Percentiles rank a stretch among this genome's conserved stretches.
Evolutionary conservation across 768 basidiomycete genomes (phyloP).

Genomic region (Auricularia sp.): DNA sequence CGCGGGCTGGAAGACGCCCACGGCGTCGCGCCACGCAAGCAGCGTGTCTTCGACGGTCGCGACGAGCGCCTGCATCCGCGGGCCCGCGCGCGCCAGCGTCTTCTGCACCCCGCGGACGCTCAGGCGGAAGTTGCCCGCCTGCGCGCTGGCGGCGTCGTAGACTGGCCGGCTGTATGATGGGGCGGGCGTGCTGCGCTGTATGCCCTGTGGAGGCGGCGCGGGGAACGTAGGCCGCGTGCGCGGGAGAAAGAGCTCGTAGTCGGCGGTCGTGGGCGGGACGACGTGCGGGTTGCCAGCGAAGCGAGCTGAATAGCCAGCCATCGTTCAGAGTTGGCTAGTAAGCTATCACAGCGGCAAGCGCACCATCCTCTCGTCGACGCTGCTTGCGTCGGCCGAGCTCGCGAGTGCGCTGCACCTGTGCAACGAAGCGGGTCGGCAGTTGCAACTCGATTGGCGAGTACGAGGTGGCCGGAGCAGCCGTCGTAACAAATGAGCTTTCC

Average conservation of each 20-base stretch:
- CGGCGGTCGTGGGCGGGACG: slow-evolving; percentile 46
- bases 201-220: slow-evolving; percentile 59
- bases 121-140: slow-evolving; percentile 67
- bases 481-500: too few species aligned
- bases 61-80: slow-evolving; percentile 53
- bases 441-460: too few species aligned
- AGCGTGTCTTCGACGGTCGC: slow-evolving; percentile 59
- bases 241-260: slow-evolving; percentile 40
- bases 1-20: slow-evolving; percentile 47
- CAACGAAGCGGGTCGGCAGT: too few species aligned
- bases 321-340: neutral
- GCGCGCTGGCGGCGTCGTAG: slow-evolving; percentile 43
- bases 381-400: slow-evolving; percentile 1
- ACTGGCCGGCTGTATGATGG: slow-evolving; percentile 34
- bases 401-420: neutral
- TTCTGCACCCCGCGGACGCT: slow-evolving; percentile 68
- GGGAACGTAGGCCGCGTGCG: slow-evolving; percentile 54
- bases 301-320: slow-evolving; percentile 35
- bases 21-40: slow-evolving; percentile 48
- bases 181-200: slow-evolving; percentile 49
- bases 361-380: neutral
- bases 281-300: slow-evolving; percentile 70
- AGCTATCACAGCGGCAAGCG: neutral
- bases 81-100: slow-evolving; percentile 51
- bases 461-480: too few species aligned